phyloP scores from a whole-genome alignment of 164 flowering plant species.

The Vitis cinerea region DNA sequence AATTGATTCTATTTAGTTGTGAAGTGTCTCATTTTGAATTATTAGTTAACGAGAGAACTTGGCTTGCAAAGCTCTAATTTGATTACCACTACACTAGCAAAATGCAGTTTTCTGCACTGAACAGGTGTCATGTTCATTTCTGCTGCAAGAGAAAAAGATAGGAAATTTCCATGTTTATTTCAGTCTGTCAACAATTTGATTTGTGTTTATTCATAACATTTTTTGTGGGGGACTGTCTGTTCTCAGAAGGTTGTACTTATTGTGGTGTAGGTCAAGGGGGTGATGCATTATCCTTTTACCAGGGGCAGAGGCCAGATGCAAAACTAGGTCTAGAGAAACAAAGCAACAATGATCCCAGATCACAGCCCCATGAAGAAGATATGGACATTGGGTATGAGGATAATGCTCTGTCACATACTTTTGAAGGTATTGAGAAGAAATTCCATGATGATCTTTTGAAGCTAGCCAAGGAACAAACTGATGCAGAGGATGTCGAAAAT shows the following conservation, averaged over 20 bases:
- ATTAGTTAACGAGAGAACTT: no score
- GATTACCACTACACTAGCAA: no score
- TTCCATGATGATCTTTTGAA: slow-evolving; percentile 57
- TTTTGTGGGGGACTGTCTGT: not conserved
- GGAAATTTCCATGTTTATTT: not conserved
- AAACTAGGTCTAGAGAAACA: slow-evolving; percentile 40
- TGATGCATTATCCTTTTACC: slow-evolving; percentile 43
- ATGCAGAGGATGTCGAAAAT: slow-evolving; percentile 74
- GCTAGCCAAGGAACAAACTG: slow-evolving; percentile 58
- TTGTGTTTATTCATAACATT: not conserved
- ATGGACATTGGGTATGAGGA: slow-evolving; percentile 60
- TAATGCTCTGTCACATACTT: slow-evolving; percentile 30
- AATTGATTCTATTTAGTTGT: no score
- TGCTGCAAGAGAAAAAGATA: no score
- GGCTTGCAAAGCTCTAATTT: no score
- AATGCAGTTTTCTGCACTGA: no score
- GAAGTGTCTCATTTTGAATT: no score
- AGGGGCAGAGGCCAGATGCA: slow-evolving; percentile 42
- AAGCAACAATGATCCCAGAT: slow-evolving; percentile 38
- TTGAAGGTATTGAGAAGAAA: slow-evolving; percentile 60
- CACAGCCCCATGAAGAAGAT: slow-evolving; percentile 44
- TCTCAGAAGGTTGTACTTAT: not conserved
- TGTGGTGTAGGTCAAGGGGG: slow-evolving; percentile 47
- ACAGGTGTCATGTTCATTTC: no score
- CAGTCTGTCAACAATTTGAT: not conserved